These are phyloP conservation scores for Diaporthe sp. DNA, from an alignment of 2,329 filamentous ascomycete species.

Conservation along the genomic window DNA sequence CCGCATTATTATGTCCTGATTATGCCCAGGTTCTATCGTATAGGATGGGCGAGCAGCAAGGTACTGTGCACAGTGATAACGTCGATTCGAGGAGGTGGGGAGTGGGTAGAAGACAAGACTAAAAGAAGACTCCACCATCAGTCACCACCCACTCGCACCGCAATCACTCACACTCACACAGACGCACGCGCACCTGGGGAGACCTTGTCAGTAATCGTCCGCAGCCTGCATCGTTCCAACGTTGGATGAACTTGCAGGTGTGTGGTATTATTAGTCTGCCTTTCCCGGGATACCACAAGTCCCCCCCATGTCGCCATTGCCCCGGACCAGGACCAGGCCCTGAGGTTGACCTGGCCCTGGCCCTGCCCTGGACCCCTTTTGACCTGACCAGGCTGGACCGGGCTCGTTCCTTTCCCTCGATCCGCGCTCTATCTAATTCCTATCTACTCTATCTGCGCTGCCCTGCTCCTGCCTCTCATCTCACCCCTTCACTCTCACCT, in stretches of 20 bases:
- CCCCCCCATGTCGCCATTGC: slow-evolving; percentile 28
- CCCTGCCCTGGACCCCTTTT: slow-evolving; percentile 28
- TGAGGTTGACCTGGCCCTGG: slow-evolving; percentile 2
- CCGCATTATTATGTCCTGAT: slow-evolving; percentile 2
- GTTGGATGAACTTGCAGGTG: slow-evolving; percentile 27
- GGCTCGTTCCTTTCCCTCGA: slow-evolving; percentile 12
- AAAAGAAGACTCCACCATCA: slow-evolving; percentile 2
- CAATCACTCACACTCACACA: not conserved
- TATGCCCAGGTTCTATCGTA: not conserved
- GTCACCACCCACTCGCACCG: not conserved
- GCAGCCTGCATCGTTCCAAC: slow-evolving; percentile 25
- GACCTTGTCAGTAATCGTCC: slow-evolving; percentile 18
- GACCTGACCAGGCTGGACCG: slow-evolving; percentile 3
- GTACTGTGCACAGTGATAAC: not conserved
- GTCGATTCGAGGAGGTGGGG: not conserved
- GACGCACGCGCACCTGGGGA: not conserved
- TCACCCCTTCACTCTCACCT: slow-evolving; percentile 11
- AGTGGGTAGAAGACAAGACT: not conserved
- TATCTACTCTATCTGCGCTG: not conserved
- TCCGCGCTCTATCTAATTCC: slow-evolving; percentile 20
- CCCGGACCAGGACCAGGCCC: slow-evolving; percentile 23
- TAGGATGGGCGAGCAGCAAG: not conserved
- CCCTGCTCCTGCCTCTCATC: slow-evolving; percentile 8
- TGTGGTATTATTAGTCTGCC: slow-evolving; percentile 30
- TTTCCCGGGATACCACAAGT: slow-evolving; percentile 13